Evolutionary conservation across 352 stramenopile genomes (phyloP), one percentile per base, ranked within the genome.

Genomic region (Phytophthora ohioensis): DNA sequence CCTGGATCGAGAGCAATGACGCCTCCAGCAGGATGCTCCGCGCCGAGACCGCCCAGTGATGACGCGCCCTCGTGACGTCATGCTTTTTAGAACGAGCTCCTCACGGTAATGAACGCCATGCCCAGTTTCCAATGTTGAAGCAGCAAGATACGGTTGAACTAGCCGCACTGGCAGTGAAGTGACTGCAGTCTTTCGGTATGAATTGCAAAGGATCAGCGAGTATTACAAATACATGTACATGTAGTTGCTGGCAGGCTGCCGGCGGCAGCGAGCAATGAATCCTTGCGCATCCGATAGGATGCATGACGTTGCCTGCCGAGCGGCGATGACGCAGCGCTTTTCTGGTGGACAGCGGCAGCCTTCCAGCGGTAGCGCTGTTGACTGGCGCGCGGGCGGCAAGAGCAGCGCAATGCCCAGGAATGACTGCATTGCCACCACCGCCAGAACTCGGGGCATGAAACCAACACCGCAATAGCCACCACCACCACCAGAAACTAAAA

Each of bases 1-100:
- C 76, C 7, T 96, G 87, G 89, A 87, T 94, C 69, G 64, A 88
- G 17, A 91, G 82, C 75, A 95, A 96, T 68, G 70, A 86, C 43
- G 56, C 79, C 41, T 96, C 86, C 5, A 96, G 89, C 65, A 88
- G 86, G 42, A 71, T 80, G 54, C 74, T 96, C 36, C 86, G 89
- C 21, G 57, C 71, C 4, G 76, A 90, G 52, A 65, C 70, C 32
- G 34, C 39, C 34, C 45, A 65, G 49, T 70, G 54, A 56, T 57
- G 47, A 48, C 49, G 53, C 45, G 34, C 30, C 46, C 34, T 9
- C 8, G 39, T 42, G 48, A 43, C 55, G 36, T 15, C 8, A 3
- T 15, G 13, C 15, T 53, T 71, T 68, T 69, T 69, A 64, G 65
- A 73, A 64, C 51, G 21, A 21, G 57, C 64, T 71, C 46, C 59